Evolutionary conservation across 495 filamentous ascomycete species (phyloP), one percentile per base, ranked within the genome.

Genomic region (Aspergillus baeticus): DNA sequence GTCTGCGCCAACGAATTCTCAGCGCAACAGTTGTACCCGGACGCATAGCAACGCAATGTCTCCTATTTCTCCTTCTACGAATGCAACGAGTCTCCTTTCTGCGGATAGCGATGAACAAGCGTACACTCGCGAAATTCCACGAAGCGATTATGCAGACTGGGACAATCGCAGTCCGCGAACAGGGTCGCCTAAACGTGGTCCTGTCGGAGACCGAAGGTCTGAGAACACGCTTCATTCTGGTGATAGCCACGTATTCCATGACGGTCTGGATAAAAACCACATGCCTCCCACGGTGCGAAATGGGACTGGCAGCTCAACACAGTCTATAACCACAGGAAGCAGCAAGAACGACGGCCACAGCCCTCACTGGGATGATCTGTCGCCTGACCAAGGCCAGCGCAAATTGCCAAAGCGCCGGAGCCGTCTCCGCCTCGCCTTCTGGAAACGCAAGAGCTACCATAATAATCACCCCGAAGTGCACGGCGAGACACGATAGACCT

Each of bases 81-180:
- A 81, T 53, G 79, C 77, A 13, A 78, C 79, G 6, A 82, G 79
- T 59, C 71, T 80, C 42, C 63, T 82, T 22, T 75, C 74, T 11
- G 70, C 73, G 29, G 76, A 81, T 48, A 80, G 77, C 13, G 77
- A 80, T 21, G 77, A 80, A 42, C 70, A 76, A 50, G 68, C 65
- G 2, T 44, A 63, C 18, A 54, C 62, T 10, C 63, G 69, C 20
- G 68, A 72, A 17, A 62, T 69, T 10, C 59, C 63, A 14, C 62
- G 70, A 21, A 73, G 70, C 42, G 62, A 63, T 44, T 59, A 56
- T 31, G 58, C 51, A 5, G 55, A 65, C 22, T 55, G 56, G 46
- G 46, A 58, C 20, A 48, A 47, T 13, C 51, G 33, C 45, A 45
- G 47, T 41, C 29, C 38, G 14, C 57, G 54, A n/a, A 45, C 61